Base-by-base conservation (phyloP, 2,329 filamentous ascomycete species). In the Hymenoscyphus salicellus region DNA sequence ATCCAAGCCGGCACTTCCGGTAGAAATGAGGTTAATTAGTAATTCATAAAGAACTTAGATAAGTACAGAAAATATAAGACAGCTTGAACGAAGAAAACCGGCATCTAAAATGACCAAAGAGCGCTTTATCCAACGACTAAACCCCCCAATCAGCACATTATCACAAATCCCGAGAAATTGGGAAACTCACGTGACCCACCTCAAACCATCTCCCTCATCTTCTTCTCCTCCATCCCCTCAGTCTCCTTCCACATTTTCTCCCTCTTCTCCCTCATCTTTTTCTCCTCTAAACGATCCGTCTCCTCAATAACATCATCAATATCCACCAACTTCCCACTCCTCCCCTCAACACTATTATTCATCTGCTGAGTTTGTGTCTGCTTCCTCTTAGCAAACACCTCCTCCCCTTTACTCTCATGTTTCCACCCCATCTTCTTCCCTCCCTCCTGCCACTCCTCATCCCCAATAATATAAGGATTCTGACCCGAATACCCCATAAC, bases 401-500 rank as follows among this genome's bases (percentile, higher is more conserved):
- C 57, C 41, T 52, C 38, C n/a, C 17, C 30, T n/a, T 65, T 43
- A 14, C 46, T 58, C 58, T 55, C 38, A n/a, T 55, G 46, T 28
- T 49, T 58, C 63, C 57, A 59, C 10, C 60, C 60, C 46, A 49
- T 55, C 33, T 43, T 46, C 33, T 55, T 43, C 46, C 43, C 36
- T 14, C 60, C 60, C 52, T 36, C 36, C 32, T 23, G 16, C 32
- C 33, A 30, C 41, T 63, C 68, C 16, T 60, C 61, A 41, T 56
- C 65, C 20, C 58, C 61, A 43, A 68, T 33, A 10, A 70, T 60
- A 58, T 70, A 73, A 8, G 72, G 72, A 61, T 73, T 73, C 41
- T 73, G 71, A 0, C 68, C 67, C 3, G 69, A 67, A 49, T 68
- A 73, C 1, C 72, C 72, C 63, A 69, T 71, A 7, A 73, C 62